Evolutionary conservation across 2,329 filamentous ascomycete species (phyloP).

Genomic region (Zymoseptoria tritici): DNA sequence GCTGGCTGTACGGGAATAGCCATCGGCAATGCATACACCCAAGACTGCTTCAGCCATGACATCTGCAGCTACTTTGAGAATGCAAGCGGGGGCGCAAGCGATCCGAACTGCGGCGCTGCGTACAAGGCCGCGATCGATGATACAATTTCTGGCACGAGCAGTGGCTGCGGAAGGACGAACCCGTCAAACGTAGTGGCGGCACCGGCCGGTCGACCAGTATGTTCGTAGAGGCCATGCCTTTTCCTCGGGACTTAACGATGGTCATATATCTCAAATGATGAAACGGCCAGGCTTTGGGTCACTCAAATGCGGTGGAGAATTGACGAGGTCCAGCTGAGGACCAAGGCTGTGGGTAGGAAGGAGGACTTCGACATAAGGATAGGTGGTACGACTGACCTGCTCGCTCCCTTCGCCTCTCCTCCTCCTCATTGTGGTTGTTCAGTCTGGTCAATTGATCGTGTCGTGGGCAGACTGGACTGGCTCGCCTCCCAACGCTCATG

Average conservation of each 20-base stretch:
- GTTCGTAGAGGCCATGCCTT: slow-evolving; percentile 5
- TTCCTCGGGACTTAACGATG: too few relatives aligned
- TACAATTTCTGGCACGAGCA: slow-evolving; percentile 30
- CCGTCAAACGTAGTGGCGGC: slow-evolving; percentile 21
- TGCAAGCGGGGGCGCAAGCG: slow-evolving; percentile 42
- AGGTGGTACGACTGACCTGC: background rate
- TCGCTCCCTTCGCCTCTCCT: background rate
- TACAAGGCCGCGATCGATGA: slow-evolving; percentile 41
- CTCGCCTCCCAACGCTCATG: too few relatives aligned
- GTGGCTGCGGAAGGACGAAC: slow-evolving; percentile 28
- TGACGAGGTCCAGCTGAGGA: background rate
- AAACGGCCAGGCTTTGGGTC: background rate
- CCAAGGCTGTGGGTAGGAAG: background rate
- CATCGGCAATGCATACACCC: slow-evolving; percentile 44
- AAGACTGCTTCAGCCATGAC: slow-evolving; percentile 46
- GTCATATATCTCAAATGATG: background rate
- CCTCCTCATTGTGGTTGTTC: background rate
- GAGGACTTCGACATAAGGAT: background rate
- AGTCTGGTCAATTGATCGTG: too few relatives aligned
- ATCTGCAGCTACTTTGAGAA: slow-evolving; percentile 47
- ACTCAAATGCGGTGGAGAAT: background rate
- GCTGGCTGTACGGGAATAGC: slow-evolving; percentile 39
- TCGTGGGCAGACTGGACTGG: too few relatives aligned
- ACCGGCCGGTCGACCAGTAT: slow-evolving; percentile 14
- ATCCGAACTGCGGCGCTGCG: slow-evolving; percentile 43